phyloP scores from a whole-genome alignment of 371 early-diverging fungal species.

The Dichotomocladium elegans region DNA sequence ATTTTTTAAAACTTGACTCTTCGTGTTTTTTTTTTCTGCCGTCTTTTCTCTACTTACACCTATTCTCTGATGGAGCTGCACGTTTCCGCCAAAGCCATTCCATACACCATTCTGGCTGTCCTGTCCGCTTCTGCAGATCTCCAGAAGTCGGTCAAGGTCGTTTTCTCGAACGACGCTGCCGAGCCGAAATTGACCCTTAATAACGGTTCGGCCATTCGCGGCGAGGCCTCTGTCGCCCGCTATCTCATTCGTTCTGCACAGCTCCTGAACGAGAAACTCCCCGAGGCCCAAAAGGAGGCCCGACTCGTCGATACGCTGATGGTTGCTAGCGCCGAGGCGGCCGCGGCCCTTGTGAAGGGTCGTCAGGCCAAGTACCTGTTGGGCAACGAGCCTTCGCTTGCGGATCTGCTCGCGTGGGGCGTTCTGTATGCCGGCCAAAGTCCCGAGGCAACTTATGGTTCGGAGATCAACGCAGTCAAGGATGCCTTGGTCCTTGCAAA shows the following conservation, averaged over 20 bases:
- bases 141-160: slow-evolving; percentile 17
- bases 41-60: neutral
- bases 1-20: neutral
- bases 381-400: slow-evolving; percentile 30
- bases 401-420: slow-evolving; percentile 48
- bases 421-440: slow-evolving; percentile 32
- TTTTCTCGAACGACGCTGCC: slow-evolving; percentile 7
- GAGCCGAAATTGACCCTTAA: slow-evolving; percentile 13
- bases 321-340: slow-evolving; percentile 19
- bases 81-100: slow-evolving; percentile 15
- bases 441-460: slow-evolving; percentile 23
- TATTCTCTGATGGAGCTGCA: slow-evolving; percentile 8
- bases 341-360: slow-evolving; percentile 19
- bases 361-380: slow-evolving; percentile 35
- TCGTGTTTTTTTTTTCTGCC: neutral
- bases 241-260: slow-evolving; percentile 29
- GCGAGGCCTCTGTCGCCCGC: slow-evolving; percentile 32
- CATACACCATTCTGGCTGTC: slow-evolving; percentile 14
- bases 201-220: slow-evolving; percentile 13
- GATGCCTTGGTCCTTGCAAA: slow-evolving; percentile 30
- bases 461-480: slow-evolving; percentile 28
- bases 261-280: slow-evolving; percentile 23
- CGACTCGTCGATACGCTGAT: slow-evolving; percentile 23
- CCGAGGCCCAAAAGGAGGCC: slow-evolving; percentile 19
- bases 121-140: slow-evolving; percentile 15